These are phyloP conservation scores for Vaccinium macrocarpon DNA, from an alignment of 148 eudicot genomes.

Conservation along the genomic window DNA sequence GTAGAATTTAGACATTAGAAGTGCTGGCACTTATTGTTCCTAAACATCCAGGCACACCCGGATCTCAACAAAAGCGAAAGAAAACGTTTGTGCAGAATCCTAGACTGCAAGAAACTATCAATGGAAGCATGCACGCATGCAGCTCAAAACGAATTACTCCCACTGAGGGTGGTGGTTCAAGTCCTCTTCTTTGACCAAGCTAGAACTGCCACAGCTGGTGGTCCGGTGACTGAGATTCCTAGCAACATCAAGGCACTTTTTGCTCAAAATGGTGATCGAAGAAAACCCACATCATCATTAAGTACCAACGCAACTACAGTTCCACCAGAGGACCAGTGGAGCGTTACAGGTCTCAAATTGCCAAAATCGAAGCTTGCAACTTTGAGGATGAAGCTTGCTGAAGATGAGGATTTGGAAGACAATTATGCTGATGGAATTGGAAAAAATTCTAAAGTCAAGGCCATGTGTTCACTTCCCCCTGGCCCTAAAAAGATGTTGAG, in stretches of 20 bases:
- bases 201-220: constrained; percentile 54
- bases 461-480: constrained; percentile 56
- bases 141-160: constrained; percentile 78
- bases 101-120: constrained; percentile 81
- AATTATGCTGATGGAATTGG: constrained; percentile 29
- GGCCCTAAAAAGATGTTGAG: constrained; percentile 76
- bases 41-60: constrained; percentile 58
- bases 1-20: not conserved
- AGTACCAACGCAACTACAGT: constrained; percentile 33
- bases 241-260: constrained; percentile 66
- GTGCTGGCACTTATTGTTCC: not conserved
- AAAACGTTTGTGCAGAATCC: constrained; percentile 59
- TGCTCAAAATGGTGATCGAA: constrained; percentile 39
- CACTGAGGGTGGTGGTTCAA: constrained; percentile 75
- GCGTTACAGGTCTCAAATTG: constrained; percentile 59
- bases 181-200: constrained; percentile 92
- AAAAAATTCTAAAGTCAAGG: constrained; percentile 49
- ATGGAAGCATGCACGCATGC: constrained; percentile 67
- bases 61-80: constrained; percentile 65
- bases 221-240: constrained; percentile 52
- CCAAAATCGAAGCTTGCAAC: constrained; percentile 61
- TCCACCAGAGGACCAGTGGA: constrained; percentile 74
- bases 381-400: constrained; percentile 72
- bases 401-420: constrained; percentile 61
- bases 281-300: constrained; percentile 31